These are phyloP conservation scores for Corrigiola litoralis DNA, from an alignment of 179 eudicot genomes.

Conservation along the genomic window DNA sequence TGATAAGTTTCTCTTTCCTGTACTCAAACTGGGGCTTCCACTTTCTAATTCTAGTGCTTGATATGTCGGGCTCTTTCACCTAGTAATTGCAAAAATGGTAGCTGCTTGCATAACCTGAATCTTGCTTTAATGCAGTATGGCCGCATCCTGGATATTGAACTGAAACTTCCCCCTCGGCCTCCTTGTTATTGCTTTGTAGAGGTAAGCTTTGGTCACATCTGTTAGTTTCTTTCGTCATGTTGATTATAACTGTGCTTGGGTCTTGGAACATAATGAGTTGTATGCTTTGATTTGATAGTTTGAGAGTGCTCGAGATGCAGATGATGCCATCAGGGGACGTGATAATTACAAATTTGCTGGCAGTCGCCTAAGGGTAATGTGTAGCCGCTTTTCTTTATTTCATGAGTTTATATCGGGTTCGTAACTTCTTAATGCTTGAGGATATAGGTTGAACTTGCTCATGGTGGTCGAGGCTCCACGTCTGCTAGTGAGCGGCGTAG, in stretches of 20 bases:
- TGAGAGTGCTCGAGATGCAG: constrained; percentile 93
- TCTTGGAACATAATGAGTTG: background rate
- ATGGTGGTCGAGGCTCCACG: constrained; percentile 88
- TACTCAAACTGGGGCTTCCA: background rate
- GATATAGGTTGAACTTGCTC: constrained; percentile 95
- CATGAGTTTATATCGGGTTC: background rate
- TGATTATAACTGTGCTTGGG: background rate
- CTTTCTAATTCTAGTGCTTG: background rate
- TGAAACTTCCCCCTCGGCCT: constrained; percentile 96
- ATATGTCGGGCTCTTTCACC: background rate
- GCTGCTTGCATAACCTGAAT: background rate
- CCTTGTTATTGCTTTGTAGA: constrained; percentile 94
- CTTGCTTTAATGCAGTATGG: constrained; percentile 67
- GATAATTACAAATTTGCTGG: constrained; percentile 99
- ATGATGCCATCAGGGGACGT: constrained; percentile 95
- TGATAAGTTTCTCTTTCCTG: background rate
- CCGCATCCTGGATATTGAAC: constrained; percentile 84
- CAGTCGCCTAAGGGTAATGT: constrained; percentile 82
- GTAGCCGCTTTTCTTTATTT: background rate
- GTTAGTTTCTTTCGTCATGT: background rate
- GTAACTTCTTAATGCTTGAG: constrained; percentile 10
- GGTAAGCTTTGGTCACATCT: constrained; percentile 39
- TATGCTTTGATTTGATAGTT: constrained; percentile 40
- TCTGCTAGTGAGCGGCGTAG: constrained; percentile 76
- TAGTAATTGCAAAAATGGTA: background rate